Percentiles rank a stretch among this genome's conserved stretches.
These are phyloP conservation scores for Aspergillus vadensis DNA, from an alignment of 2,329 filamentous ascomycete genomes.

Conservation along the genomic window DNA sequence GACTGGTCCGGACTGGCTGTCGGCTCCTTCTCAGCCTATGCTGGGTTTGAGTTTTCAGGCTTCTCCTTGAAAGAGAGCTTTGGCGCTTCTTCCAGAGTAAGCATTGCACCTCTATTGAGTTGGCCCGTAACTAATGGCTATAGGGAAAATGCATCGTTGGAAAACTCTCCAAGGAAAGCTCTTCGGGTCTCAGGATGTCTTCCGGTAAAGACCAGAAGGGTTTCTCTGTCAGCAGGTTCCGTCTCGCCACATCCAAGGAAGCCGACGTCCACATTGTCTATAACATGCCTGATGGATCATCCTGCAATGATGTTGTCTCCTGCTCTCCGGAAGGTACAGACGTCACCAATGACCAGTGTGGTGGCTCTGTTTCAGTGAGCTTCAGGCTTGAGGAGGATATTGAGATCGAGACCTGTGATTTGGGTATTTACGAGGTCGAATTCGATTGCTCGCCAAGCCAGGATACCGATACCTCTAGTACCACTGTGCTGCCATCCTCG, in stretches of 20 bases:
- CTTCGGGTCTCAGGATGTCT: slow-evolving; percentile 62
- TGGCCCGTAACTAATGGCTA: slow-evolving; percentile 11
- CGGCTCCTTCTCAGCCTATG: slow-evolving; percentile 67
- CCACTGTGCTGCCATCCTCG: not conserved
- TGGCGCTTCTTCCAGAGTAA: slow-evolving; percentile 41
- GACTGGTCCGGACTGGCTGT: slow-evolving; percentile 66
- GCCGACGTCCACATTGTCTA: slow-evolving; percentile 84
- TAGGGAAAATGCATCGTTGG: slow-evolving; percentile 65
- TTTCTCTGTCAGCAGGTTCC: slow-evolving; percentile 76
- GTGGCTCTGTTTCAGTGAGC: slow-evolving; percentile 80
- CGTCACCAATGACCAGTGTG: slow-evolving; percentile 84
- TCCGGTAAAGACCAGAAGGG: slow-evolving; percentile 54
- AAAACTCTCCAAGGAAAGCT: slow-evolving; percentile 42
- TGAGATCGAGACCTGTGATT: slow-evolving; percentile 63
- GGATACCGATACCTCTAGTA: slow-evolving; percentile 12
- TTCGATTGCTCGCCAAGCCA: slow-evolving; percentile 33
- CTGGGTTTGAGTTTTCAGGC: slow-evolving; percentile 72
- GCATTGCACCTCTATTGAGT: slow-evolving; percentile 32
- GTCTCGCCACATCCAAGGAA: slow-evolving; percentile 73
- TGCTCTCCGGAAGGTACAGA: slow-evolving; percentile 70
- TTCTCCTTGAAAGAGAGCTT: slow-evolving; percentile 68
- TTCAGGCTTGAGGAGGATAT: slow-evolving; percentile 63
- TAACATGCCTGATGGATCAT: slow-evolving; percentile 77
- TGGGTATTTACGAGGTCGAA: slow-evolving; percentile 54
- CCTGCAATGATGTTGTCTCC: slow-evolving; percentile 73